Conservation (phyloP, 169 alveolate genomes). For the Babesia ovis region DNA sequence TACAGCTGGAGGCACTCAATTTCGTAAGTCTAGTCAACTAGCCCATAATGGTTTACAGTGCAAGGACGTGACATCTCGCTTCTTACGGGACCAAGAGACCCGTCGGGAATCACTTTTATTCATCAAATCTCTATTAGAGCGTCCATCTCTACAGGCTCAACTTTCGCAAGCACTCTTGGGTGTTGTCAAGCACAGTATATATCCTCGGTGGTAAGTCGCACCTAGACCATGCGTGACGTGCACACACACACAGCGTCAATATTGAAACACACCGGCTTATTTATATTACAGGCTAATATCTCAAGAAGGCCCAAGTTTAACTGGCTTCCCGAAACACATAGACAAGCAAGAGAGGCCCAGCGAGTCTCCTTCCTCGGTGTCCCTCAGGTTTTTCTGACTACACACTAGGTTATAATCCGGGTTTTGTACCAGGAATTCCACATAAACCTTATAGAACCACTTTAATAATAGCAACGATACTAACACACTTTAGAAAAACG, state of each 20-base stretch:
- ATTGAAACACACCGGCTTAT: too few relatives aligned
- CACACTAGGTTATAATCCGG: too few relatives aligned
- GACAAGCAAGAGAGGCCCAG: not conserved
- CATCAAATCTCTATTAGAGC: slow-evolving; percentile 17
- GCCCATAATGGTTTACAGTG: not conserved
- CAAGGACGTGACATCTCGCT: slow-evolving; percentile 8
- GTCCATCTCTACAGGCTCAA: slow-evolving; percentile 12
- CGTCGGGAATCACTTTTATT: not conserved
- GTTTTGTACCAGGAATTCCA: too few relatives aligned
- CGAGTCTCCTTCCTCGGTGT: not conserved
- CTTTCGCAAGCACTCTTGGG: slow-evolving; percentile 13
- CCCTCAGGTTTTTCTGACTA: not conserved
- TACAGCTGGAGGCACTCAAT: slow-evolving; percentile 29
- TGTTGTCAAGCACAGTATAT: slow-evolving; percentile 14
- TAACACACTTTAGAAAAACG: too few relatives aligned
- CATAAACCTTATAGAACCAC: too few relatives aligned
- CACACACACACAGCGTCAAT: too few relatives aligned
- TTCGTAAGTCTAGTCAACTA: not conserved
- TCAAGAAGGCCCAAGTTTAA: not conserved
- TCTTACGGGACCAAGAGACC: not conserved
- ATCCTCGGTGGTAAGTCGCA: slow-evolving; percentile 12
- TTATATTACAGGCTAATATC: not conserved
- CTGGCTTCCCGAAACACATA: not conserved
- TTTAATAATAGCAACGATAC: too few relatives aligned
- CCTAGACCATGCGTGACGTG: not conserved